Percentiles rank a stretch among this genome's conserved stretches.
Conservation (phyloP, 352 stramenopile genomes). For the Globisporangium cylindrosporum region DNA sequence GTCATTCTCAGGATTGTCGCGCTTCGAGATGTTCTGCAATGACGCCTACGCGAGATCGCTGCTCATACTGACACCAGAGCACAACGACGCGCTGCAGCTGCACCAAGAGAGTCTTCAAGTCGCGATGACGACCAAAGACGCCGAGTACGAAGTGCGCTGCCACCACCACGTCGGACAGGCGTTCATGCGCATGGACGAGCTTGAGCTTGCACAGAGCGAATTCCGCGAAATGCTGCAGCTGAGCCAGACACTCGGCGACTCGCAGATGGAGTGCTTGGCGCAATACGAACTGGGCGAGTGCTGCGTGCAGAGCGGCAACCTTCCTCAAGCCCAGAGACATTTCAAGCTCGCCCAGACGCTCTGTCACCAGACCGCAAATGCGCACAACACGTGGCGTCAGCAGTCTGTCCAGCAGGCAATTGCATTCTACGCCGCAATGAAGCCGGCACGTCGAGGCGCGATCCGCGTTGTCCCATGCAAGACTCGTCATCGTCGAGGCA, state of each 20-base stretch:
- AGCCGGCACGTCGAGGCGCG: constrained; percentile 25
- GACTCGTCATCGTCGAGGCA: background rate
- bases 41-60: constrained; percentile 37
- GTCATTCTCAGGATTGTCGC: constrained; percentile 12
- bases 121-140: constrained; percentile 31
- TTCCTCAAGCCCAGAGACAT: constrained; percentile 33
- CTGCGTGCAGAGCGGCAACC: constrained; percentile 33
- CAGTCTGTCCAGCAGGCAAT: constrained; percentile 52
- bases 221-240: constrained; percentile 38
- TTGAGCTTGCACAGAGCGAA: constrained; percentile 35
- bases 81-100: constrained; percentile 37
- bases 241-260: constrained; percentile 34
- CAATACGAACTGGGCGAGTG: constrained; percentile 52
- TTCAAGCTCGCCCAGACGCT: constrained; percentile 39
- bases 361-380: constrained; percentile 48
- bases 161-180: constrained; percentile 39
- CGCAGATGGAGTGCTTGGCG: constrained; percentile 42
- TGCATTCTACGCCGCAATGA: constrained; percentile 46
- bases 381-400: constrained; percentile 28
- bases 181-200: constrained; percentile 34
- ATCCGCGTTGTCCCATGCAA: constrained; percentile 17
- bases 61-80: constrained; percentile 32
- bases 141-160: constrained; percentile 38
- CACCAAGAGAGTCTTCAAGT: constrained; percentile 46
- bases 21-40: constrained; percentile 45